Evolutionary conservation across 352 stramenopile genomes (phyloP).

Genomic region (Globisporangium uncinulatum): DNA sequence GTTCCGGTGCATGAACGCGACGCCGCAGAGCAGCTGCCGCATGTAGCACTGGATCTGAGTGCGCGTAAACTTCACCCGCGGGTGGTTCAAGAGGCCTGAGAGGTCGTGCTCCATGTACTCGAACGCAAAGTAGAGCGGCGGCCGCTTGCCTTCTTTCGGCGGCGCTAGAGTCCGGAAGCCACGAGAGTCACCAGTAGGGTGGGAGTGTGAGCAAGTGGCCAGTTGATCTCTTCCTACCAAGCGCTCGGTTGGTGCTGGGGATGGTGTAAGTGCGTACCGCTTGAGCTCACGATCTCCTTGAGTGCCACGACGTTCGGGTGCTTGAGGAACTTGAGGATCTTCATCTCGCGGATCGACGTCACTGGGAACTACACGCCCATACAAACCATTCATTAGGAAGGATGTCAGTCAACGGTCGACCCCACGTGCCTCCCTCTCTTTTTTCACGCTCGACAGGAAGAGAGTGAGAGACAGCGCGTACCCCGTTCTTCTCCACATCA

Average conservation of each 20-base stretch:
- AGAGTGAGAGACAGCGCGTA: constrained; percentile 17
- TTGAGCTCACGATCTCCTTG: constrained; percentile 93
- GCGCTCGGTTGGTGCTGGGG: too few relatives aligned
- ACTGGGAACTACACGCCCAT: constrained; percentile 76
- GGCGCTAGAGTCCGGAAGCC: constrained; percentile 26
- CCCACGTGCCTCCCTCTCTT: background rate
- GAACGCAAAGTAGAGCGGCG: constrained; percentile 83
- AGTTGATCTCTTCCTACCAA: too few relatives aligned
- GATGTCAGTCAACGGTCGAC: too few relatives aligned
- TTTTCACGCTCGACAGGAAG: background rate
- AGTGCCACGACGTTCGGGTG: constrained; percentile 95
- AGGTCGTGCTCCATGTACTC: constrained; percentile 88
- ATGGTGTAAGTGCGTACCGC: constrained; percentile 9
- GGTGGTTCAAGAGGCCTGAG: constrained; percentile 76
- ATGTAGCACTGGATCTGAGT: constrained; percentile 89
- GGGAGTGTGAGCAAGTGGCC: background rate
- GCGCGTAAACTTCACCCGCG: constrained; percentile 73
- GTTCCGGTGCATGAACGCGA: constrained; percentile 86
- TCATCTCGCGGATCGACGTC: constrained; percentile 97
- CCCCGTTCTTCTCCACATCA: constrained; percentile 84
- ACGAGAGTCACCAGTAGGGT: background rate
- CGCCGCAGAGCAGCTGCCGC: constrained; percentile 70
- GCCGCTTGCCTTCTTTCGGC: constrained; percentile 77
- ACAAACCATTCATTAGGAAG: too few relatives aligned
- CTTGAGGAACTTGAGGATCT: constrained; percentile 94